These are phyloP conservation scores for Teratosphaeria gauchensis DNA, from an alignment of 2,329 filamentous ascomycete genomes.

Conservation along the genomic window DNA sequence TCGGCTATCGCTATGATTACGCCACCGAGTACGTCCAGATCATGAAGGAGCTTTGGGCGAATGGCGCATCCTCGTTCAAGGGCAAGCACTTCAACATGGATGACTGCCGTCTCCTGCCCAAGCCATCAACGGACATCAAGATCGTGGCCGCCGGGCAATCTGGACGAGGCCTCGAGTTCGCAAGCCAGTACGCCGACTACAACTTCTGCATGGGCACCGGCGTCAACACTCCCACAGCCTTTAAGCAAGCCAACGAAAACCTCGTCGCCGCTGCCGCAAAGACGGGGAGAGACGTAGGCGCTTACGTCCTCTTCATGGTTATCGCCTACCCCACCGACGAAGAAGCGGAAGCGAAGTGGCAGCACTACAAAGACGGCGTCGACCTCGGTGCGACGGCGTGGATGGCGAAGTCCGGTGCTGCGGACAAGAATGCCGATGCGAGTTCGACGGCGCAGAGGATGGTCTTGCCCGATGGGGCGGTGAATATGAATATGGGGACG, in stretches of 20 bases:
- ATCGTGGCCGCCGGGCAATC: slow-evolving; percentile 9
- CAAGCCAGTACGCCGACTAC: slow-evolving; percentile 6
- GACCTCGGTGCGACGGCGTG: slow-evolving; percentile 9
- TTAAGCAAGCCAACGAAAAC: background rate
- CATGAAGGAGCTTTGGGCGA: slow-evolving; percentile 8
- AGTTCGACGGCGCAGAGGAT: slow-evolving; percentile 4
- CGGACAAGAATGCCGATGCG: slow-evolving; percentile 7
- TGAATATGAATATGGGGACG: slow-evolving; percentile 10
- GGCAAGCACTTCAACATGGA: slow-evolving; percentile 9
- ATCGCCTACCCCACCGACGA: slow-evolving; percentile 6
- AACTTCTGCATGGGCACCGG: slow-evolving; percentile 8
- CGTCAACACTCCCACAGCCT: slow-evolving; percentile 8
- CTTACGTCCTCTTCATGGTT: slow-evolving; percentile 9
- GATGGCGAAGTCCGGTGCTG: slow-evolving; percentile 4
- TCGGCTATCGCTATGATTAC: slow-evolving; percentile 10
- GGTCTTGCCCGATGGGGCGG: slow-evolving; percentile 5
- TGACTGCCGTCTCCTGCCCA: slow-evolving; percentile 8
- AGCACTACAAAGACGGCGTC: slow-evolving; percentile 7
- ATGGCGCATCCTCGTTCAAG: slow-evolving; percentile 6
- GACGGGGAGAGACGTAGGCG: slow-evolving; percentile 6
- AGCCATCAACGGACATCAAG: slow-evolving; percentile 1
- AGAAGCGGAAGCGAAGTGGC: slow-evolving; percentile 7
- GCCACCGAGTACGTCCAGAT: slow-evolving; percentile 9
- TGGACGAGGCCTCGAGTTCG: slow-evolving; percentile 7
- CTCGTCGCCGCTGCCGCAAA: slow-evolving; percentile 4